These are phyloP conservation scores for Stellera chamaejasme DNA, from an alignment of 345 rosid genomes.

Conservation along the genomic window DNA sequence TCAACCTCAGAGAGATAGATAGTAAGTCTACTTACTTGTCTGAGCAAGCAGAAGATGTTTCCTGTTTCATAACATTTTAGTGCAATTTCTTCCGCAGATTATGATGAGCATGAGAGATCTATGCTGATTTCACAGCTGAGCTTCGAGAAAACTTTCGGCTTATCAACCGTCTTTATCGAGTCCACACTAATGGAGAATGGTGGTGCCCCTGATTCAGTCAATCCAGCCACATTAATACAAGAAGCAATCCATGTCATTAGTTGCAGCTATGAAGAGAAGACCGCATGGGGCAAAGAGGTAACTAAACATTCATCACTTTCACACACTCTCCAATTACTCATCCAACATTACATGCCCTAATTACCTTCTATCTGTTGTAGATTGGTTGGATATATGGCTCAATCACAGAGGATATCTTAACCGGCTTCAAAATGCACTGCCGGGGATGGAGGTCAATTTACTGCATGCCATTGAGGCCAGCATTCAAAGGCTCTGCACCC, in stretches of 20 bases:
- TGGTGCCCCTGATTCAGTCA: slow-evolving; percentile 83
- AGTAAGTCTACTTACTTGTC: slow-evolving; percentile 29
- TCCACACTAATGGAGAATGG: slow-evolving; percentile 90
- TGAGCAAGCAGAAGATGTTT: not conserved
- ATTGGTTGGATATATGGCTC: slow-evolving; percentile 99
- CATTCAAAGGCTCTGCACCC: slow-evolving; percentile 99
- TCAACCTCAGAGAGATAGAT: slow-evolving; percentile 82
- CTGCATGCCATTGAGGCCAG: slow-evolving; percentile 96
- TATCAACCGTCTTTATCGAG: slow-evolving; percentile 90
- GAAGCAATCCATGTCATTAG: slow-evolving; percentile 98
- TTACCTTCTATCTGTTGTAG: slow-evolving; percentile 25
- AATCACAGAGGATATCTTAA: slow-evolving; percentile 87
- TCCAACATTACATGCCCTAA: not conserved
- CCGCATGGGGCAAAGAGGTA: slow-evolving; percentile 99
- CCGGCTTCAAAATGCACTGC: slow-evolving; percentile 98
- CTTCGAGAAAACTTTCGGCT: slow-evolving; percentile 95
- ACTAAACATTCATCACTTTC: slow-evolving; percentile 1
- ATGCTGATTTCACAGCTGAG: slow-evolving; percentile 89
- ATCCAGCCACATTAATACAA: slow-evolving; percentile 72
- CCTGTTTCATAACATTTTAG: slow-evolving; percentile 1
- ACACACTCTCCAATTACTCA: too few relatives aligned
- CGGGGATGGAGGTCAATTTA: slow-evolving; percentile 98
- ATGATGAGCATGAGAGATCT: slow-evolving; percentile 85
- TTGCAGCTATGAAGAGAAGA: slow-evolving; percentile 93
- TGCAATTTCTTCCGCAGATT: slow-evolving; percentile 39